Base-by-base conservation (phyloP, 129 eudicot genomes). In the Mikania micrantha region DNA sequence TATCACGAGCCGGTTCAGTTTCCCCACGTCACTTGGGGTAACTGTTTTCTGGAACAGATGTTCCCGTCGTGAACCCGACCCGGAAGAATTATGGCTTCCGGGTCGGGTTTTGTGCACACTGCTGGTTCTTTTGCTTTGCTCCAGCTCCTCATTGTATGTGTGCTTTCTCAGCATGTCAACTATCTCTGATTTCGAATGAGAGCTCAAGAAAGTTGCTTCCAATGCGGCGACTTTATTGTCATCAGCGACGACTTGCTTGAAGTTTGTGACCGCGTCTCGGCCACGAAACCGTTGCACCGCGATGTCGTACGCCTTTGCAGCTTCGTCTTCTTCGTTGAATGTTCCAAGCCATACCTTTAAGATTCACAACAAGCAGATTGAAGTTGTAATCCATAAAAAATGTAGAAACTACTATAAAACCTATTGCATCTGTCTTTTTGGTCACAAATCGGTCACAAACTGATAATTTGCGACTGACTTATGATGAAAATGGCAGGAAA, bases 11-110 rank as follows among this genome's bases (percentile, higher is more conserved):
- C 97, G 74, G 83, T 91, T 91, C 49, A 91, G 60, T 63, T 91
- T 91, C 0, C 97, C 97, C 0, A 91, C 97, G 35, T 91, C 97
- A 58, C 95, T 87, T 0, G 96, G 97, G 5, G 96, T 91, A 4
- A 91, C 90, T 1, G 79, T 60, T 19, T 91, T 91, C 11, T 85
- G 95, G 25, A 91, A 91, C 2, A 91, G 79, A 22, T 77, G 83
- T 19, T 79, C 86, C 0, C 81, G 85, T 28, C 77, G 73, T 78
- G 1, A 6, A n/a, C n/a, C 45, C 4, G 77, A 11, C 17, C 69
- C 75, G 9, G 64, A 21, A 13, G n/a, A 62, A 0, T 4, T 10
- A 9, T 41, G 20, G 1, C 29, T 3, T 56, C 64, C 58, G 40
- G 41, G 3, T 45, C 24, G 32, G 4, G 59, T 4, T 40, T 78